Conservation (phyloP, 495 filamentous ascomycete species). For the Halenospora varia region DNA sequence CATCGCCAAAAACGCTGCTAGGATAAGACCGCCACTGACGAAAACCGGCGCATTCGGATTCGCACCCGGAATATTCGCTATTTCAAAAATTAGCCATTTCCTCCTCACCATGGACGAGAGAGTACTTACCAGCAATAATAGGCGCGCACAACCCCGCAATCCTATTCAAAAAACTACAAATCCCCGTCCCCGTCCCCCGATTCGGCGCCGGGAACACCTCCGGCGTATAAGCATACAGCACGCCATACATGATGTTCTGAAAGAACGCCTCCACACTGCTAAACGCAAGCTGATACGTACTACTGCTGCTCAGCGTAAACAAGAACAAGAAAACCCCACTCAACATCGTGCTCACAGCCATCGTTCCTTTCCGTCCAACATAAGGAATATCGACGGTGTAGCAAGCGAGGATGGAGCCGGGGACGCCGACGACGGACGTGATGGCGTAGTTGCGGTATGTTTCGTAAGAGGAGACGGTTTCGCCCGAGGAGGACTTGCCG, state of each 20-base stretch:
- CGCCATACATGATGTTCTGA: slow-evolving; percentile 82
- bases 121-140: slow-evolving; percentile 72
- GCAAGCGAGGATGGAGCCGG: slow-evolving; percentile 69
- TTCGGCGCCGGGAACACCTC: slow-evolving; percentile 80
- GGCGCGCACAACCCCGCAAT: slow-evolving; percentile 72
- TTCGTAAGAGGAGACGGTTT: slow-evolving; percentile 40
- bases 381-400: slow-evolving; percentile 65
- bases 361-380: slow-evolving; percentile 70
- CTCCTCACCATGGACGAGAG: not conserved
- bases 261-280: slow-evolving; percentile 74
- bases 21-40: slow-evolving; percentile 64
- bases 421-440: slow-evolving; percentile 66
- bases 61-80: slow-evolving; percentile 57
- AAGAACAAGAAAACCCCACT: slow-evolving; percentile 72
- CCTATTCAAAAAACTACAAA: slow-evolving; percentile 70
- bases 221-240: slow-evolving; percentile 80
- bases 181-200: slow-evolving; percentile 72
- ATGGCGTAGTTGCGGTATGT: slow-evolving; percentile 77
- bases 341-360: slow-evolving; percentile 60
- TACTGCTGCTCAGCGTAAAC: slow-evolving; percentile 41
- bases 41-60: slow-evolving; percentile 69
- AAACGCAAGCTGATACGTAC: slow-evolving; percentile 65
- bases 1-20: slow-evolving; percentile 61
- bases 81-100: too few species aligned
- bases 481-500: slow-evolving; percentile 48